Evolutionary conservation across 2,329 filamentous ascomycete genomes (phyloP), one percentile per base, ranked within the genome.

Genomic region (Fusarium pseudonygamai): DNA sequence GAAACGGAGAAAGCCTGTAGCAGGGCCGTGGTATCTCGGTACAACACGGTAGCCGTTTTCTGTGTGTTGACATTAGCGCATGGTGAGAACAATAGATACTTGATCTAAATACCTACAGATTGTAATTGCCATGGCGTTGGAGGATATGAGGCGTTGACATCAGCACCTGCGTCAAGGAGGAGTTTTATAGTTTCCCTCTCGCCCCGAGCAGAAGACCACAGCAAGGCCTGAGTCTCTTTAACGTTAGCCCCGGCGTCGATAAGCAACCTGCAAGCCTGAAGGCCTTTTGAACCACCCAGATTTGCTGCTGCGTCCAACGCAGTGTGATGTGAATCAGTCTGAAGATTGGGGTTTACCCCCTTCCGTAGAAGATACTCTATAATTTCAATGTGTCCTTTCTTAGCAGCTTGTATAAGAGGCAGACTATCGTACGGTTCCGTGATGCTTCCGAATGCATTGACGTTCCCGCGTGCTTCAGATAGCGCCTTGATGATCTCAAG

Each of bases 221-320:
- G 15, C 7, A 56, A 14, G 7, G 11, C 8, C 0, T 14, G 0
- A 0, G 24, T 14, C 28, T 24, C 1, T 8, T 5, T 8, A 0
- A 8, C 11, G 0, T 45, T 4, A 9, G 18, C 45, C 13, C 45
- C 45, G 6, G 18, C 26, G 1, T 22, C 13, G 8, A 30, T 22
- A 22, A 56, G 37, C 10, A 56, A 20, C 3, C 3, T 10, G 39
- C 39, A 57, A 26, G n/a, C 8, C 12, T 57, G 22, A 1, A 34
- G 18, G 0, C 39, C 28, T 26, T 34, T 43, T 8, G 0, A 26
- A 7, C n/a, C 39, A 7, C 39, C n/a, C 10, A n/a, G n/a, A n/a
- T n/a, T n/a, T n/a, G n/a, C n/a, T n/a, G n/a, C n/a, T n/a, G n/a
- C n/a, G n/a, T n/a, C n/a, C n/a, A n/a, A n/a, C n/a, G n/a, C n/a